Evolutionary conservation across 495 filamentous ascomycete genomes (phyloP).

Genomic region (Penicillium cinerascens): DNA sequence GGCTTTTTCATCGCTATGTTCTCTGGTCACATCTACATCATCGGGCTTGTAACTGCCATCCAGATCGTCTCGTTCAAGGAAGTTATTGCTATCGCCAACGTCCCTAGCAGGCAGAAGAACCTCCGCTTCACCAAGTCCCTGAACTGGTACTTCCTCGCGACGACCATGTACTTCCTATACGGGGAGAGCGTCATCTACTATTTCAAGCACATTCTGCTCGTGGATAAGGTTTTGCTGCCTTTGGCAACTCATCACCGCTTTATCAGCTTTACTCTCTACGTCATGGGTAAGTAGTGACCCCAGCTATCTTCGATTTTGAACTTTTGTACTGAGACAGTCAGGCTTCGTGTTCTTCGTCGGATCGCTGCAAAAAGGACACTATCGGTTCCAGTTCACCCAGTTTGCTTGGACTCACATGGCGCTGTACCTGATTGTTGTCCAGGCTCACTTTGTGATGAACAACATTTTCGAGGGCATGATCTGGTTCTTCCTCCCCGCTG

Average conservation of each 20-base stretch:
- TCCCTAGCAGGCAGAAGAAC: slow-evolving; percentile 85
- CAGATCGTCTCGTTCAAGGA: slow-evolving; percentile 99
- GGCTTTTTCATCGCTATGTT: slow-evolving; percentile 89
- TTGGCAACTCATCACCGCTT: slow-evolving; percentile 98
- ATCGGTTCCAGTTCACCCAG: slow-evolving; percentile 97
- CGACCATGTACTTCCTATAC: slow-evolving; percentile 98
- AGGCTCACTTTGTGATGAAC: slow-evolving; percentile 99
- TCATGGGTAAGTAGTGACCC: slow-evolving; percentile 71
- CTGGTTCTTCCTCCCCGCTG: slow-evolving; percentile 98
- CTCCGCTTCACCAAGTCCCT: slow-evolving; percentile 90
- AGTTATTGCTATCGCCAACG: slow-evolving; percentile 95
- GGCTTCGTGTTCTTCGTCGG: slow-evolving; percentile 98
- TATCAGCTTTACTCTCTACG: slow-evolving; percentile 96
- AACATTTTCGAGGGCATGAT: slow-evolving; percentile 99
- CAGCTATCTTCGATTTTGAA: not conserved
- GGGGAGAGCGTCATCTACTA: slow-evolving; percentile 99
- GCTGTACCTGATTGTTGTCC: slow-evolving; percentile 93
- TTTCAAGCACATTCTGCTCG: slow-evolving; percentile 95
- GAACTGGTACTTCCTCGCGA: slow-evolving; percentile 99
- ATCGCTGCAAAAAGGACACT: slow-evolving; percentile 92
- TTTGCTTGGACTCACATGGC: slow-evolving; percentile 99
- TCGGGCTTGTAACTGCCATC: slow-evolving; percentile 83
- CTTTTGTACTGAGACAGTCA: slow-evolving; percentile 28
- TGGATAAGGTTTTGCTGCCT: slow-evolving; percentile 88
- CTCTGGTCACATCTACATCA: slow-evolving; percentile 94